phyloP scores from a whole-genome alignment of 164 flowering plant species.

The Santalum album region DNA sequence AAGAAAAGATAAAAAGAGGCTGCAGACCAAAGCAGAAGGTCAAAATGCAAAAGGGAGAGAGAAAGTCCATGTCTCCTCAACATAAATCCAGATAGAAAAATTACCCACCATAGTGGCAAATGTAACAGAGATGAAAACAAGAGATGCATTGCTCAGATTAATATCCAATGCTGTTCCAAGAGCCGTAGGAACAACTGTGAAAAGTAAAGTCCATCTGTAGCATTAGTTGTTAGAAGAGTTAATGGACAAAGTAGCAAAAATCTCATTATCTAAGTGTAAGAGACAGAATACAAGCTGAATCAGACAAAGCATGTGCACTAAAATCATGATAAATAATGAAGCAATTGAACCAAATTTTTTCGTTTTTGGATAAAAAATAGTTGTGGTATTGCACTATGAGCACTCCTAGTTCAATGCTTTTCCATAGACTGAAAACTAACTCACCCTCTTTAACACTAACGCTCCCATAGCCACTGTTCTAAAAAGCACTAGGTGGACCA shows the following conservation, averaged over 20 bases:
- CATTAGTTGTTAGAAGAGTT: conserved; percentile 64
- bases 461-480: no score
- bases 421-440: no score
- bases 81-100: no score
- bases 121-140: conserved; percentile 95
- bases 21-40: background rate
- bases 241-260: conserved; percentile 23
- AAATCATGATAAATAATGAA: background rate
- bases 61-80: no score
- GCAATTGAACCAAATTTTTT: no score
- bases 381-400: no score
- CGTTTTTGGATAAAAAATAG: no score
- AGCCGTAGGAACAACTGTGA: conserved; percentile 97
- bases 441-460: no score
- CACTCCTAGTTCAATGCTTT: no score
- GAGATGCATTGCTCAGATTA: conserved; percentile 93
- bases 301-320: background rate
- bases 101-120: conserved; percentile 98
- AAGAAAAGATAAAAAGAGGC: background rate
- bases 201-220: conserved; percentile 80
- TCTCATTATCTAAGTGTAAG: background rate
- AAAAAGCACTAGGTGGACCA: no score
- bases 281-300: background rate
- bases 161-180: conserved; percentile 95
- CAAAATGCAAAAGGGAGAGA: no score